Conservation (phyloP, 2,329 filamentous ascomycete genomes). For the Tolypocladium album region DNA sequence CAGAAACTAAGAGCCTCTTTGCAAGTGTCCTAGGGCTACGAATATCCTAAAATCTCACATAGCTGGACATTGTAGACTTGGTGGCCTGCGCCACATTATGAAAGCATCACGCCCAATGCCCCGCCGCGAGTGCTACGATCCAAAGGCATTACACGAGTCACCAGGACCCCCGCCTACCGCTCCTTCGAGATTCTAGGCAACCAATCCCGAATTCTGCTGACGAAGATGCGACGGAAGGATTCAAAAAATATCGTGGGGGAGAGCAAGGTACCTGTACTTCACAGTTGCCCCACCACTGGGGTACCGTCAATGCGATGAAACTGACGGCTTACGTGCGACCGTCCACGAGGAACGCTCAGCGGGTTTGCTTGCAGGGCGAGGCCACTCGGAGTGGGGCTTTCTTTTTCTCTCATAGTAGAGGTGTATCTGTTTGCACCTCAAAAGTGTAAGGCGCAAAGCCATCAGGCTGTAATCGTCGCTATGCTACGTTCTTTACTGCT, state of each 20-base stretch:
- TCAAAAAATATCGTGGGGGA: neutral
- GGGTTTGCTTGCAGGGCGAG: neutral
- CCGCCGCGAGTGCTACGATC: neutral
- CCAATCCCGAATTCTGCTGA: neutral
- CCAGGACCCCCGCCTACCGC: neutral
- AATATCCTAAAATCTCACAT: too few species aligned
- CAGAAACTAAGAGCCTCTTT: neutral
- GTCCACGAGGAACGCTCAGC: neutral
- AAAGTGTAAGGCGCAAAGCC: neutral
- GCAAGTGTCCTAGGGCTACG: neutral
- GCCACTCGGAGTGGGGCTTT: neutral
- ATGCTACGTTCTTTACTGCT: neutral
- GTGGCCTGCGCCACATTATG: too few species aligned
- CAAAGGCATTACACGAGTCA: too few species aligned
- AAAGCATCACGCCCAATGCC: neutral
- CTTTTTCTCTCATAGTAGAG: too few species aligned
- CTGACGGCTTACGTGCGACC: neutral
- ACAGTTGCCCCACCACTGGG: neutral
- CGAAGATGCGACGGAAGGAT: neutral
- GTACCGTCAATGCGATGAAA: neutral
- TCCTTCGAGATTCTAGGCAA: neutral
- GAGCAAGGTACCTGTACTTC: neutral
- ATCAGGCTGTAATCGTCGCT: neutral
- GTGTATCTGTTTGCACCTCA: neutral
- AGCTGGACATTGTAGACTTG: too few species aligned